Evolutionary conservation across 2,329 filamentous ascomycete species (phyloP), one percentile per base, ranked within the genome.

Genomic region (Geosmithia flava): DNA sequence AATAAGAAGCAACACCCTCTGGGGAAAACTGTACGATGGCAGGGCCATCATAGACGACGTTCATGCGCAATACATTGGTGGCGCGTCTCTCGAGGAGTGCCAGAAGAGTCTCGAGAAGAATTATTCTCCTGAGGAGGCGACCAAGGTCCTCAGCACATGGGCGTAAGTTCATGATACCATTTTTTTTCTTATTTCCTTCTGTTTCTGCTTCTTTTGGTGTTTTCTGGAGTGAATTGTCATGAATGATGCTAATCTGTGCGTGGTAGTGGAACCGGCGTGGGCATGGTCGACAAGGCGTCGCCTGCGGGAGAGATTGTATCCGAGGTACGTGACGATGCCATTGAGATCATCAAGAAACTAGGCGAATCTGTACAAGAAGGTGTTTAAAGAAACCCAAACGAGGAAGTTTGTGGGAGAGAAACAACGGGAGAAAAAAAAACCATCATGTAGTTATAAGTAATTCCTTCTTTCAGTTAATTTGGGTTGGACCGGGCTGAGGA

Each of bases 11-110:
- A 63, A 51, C 23, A 51, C 52, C 7, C 55, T 71, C 19, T 72
- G 70, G 70, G 65, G 67, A 2, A 53, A 54, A 3, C 55, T 65
- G 1, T 72, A 71, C 50, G 70, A 72, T 39, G 70, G 70, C 0
- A 61, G 70, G n/a, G 66, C 65, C 20, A 60, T 72, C 45, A 54
- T 66, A 10, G 59, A 60, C 1, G 58, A 64, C 8, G 62, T 68
- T 3, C 70, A 70, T 42, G 54, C 61, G 17, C 67, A 67, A 50
- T 67, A 68, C 47, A 50, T 62, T 1, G 59, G 56, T 0, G 70
- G 70, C 8, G 53, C 67, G 33, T 57, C 68, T 6, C 49, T 72
- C 16, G 64, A 71, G 41, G 68, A 73, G 42, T 70, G 71, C 51
- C 56, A 61, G 39, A 55, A 52, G 49, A 64, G 59, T 29, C 59